Evolutionary conservation across 192 early-diverging fungal species (phyloP), one percentile per base, ranked within the genome.

Genomic region (Paraglomus occultum): DNA sequence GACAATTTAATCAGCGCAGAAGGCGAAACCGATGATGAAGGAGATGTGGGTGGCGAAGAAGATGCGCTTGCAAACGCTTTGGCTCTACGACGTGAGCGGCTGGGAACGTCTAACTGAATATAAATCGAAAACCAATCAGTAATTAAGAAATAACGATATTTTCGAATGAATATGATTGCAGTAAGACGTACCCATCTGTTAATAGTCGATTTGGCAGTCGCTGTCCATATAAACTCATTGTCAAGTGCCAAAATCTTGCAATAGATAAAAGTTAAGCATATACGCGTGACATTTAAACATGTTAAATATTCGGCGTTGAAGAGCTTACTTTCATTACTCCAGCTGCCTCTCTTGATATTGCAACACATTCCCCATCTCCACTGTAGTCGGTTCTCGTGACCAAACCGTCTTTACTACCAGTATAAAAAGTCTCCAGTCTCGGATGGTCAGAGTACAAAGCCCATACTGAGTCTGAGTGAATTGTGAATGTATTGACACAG

Each of bases 381-480:
- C 52, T 67, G 45, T 72, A 64, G 47, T 69, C 82, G 4, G 92
- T 90, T 67, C 94, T 96, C 7, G 92, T 91, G 8, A 99, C 90
- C 52, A 90, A 77, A 8, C 97, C 97, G 74, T 99, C 97, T 66
- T 90, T 85, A 47, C 92, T 87, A 4, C 95, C 97, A 22, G 93
- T 89, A 81, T 95, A 96, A 75, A 98, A 99, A 6, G 89, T 91
- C 44, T 88, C 85, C 74, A 99, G 83, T 51, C 89, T 83, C 39
- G 94, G 92, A 73, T 94, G 90, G 59, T 87, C 84, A 14, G 95
- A 92, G 69, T 86, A 85, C 14, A 99, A 80, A 22, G 91, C 89
- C 96, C 95, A 99, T 8, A 97, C 89, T 15, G 92, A 92, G 73
- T 93, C 90, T 20, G 84, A 83, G 71, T 91, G 90, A 70, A 95